A percentile compares a stretch with the other conserved stretches of the same genome.
Conservation (phyloP, 225 moss, liverwort and hornwort genomes). For the Neckera pumila region DNA sequence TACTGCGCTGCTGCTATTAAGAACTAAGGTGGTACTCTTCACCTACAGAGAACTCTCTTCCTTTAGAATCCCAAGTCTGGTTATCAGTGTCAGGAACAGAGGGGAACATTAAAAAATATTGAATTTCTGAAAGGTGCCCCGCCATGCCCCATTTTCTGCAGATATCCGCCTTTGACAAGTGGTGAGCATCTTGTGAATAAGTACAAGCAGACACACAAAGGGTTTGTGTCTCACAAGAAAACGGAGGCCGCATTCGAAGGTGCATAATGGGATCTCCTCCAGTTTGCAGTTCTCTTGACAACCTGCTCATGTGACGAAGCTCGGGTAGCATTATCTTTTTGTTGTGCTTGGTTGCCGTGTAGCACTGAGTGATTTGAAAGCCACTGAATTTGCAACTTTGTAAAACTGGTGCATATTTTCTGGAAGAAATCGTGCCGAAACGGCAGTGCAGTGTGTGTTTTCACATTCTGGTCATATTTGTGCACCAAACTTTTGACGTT, state of each 20-base stretch:
- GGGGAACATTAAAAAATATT: neutral
- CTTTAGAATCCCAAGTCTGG: neutral
- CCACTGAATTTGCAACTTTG: neutral
- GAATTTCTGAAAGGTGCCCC: neutral
- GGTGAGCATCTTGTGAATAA: conserved; percentile 32
- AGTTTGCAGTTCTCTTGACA: neutral
- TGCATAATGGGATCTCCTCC: neutral
- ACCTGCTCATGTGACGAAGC: neutral
- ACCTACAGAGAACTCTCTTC: neutral
- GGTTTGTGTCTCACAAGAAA: conserved; percentile 17
- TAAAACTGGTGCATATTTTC: neutral
- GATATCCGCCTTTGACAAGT: conserved; percentile 30
- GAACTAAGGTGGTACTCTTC: neutral
- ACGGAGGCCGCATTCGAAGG: neutral
- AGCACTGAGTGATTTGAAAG: neutral
- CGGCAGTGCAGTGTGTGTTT: neutral
- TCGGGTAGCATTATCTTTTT: neutral
- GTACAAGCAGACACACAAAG: conserved; percentile 25
- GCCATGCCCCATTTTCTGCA: neutral
- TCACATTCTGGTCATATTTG: no score
- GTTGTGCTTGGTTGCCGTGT: neutral
- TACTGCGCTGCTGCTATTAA: neutral
- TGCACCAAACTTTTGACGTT: neutral
- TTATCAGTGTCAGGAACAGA: neutral
- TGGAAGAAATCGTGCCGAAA: neutral